These are phyloP conservation scores for Clitopilus hobsonii DNA, from an alignment of 768 basidiomycete species.

Conservation along the genomic window DNA sequence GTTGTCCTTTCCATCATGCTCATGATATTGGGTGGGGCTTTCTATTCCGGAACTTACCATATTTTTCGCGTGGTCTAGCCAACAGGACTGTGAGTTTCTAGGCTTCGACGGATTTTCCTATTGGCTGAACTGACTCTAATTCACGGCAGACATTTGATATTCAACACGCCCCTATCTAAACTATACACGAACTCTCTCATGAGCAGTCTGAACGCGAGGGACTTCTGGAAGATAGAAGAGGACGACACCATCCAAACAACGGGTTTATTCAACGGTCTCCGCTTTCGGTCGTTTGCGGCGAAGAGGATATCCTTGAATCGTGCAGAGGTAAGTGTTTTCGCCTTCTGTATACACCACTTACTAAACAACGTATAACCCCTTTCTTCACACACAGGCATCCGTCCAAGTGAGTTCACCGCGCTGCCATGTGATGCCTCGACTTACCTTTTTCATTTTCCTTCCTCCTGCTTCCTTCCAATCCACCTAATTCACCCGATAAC, in stretches of 20 bases:
- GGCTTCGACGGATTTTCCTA: neutral
- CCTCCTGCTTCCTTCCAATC: neutral
- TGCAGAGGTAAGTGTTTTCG: neutral
- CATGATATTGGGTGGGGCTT: neutral
- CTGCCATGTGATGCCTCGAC: neutral
- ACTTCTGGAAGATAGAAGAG: neutral
- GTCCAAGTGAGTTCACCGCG: neutral
- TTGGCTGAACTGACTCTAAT: neutral
- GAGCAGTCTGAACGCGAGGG: neutral
- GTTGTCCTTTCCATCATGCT: neutral
- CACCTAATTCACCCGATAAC: neutral
- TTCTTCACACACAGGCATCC: neutral
- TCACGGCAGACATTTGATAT: neutral
- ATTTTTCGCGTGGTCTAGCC: neutral
- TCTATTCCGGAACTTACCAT: neutral
- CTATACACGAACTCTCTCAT: neutral
- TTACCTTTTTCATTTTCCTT: neutral
- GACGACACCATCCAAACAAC: neutral
- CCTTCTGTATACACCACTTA: neutral
- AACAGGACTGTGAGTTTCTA: neutral
- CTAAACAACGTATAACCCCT: neutral
- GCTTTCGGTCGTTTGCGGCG: neutral
- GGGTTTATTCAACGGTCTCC: neutral
- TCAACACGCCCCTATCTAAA: neutral
- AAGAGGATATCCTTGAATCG: neutral